phyloP scores from a whole-genome alignment of 2,329 filamentous ascomycete species.

The Exophiala lecanii-corni region DNA sequence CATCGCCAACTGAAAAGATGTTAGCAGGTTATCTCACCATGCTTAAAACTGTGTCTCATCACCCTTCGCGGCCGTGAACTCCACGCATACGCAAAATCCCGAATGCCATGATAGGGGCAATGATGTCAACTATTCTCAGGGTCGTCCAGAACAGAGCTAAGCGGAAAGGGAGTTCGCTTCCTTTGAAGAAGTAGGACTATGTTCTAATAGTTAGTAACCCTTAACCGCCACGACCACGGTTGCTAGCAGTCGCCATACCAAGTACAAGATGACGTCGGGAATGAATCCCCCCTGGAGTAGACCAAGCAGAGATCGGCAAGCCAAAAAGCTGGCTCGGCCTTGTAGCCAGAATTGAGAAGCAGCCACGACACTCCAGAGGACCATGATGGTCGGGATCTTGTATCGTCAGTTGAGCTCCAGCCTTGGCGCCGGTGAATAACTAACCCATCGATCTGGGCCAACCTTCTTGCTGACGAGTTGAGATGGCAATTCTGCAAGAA shows the following conservation, averaged over 20 bases:
- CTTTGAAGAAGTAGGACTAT: slow-evolving; percentile 66
- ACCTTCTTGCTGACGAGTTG: slow-evolving; percentile 54
- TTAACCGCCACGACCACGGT: too few species aligned
- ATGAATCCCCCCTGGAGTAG: slow-evolving; percentile 55
- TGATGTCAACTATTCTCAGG: slow-evolving; percentile 35
- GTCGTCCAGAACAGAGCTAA: slow-evolving; percentile 68
- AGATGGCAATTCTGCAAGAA: slow-evolving; percentile 53
- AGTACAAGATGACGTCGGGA: slow-evolving; percentile 28
- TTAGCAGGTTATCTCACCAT: too few species aligned
- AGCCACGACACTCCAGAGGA: slow-evolving; percentile 48
- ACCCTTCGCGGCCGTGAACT: slow-evolving; percentile 40
- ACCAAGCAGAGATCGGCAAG: slow-evolving; percentile 40
- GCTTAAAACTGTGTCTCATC: too few species aligned
- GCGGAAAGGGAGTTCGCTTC: slow-evolving; percentile 62
- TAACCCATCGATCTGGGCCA: slow-evolving; percentile 52
- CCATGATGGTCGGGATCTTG: slow-evolving; percentile 50
- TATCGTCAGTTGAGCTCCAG: neutral
- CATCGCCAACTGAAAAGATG: too few species aligned
- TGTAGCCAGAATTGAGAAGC: slow-evolving; percentile 42
- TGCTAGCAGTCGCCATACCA: slow-evolving; percentile 8
- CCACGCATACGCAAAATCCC: slow-evolving; percentile 35
- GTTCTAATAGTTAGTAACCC: too few species aligned
- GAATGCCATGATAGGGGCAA: slow-evolving; percentile 23
- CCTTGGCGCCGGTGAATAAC: neutral
- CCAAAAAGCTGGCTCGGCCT: slow-evolving; percentile 37